Conservation (phyloP, 495 filamentous ascomycete species). For the Podospora pseudoanserina region DNA sequence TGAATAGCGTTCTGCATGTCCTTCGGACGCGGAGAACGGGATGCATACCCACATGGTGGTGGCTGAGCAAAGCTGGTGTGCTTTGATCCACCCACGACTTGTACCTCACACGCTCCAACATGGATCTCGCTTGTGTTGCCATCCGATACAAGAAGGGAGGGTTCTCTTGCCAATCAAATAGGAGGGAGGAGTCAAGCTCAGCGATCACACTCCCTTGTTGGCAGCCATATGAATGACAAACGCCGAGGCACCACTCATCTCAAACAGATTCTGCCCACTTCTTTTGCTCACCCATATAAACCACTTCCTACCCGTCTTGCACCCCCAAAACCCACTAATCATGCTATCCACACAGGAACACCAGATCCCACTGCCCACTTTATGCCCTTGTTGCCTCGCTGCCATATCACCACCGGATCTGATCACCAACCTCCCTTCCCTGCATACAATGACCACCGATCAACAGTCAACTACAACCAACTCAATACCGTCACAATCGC, state of each 20-base stretch:
- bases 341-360: neutral
- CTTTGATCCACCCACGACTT: neutral
- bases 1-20: neutral
- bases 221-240: neutral
- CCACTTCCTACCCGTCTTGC: neutral
- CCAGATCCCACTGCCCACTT: neutral
- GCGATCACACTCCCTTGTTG: neutral
- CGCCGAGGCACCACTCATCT: neutral
- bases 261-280: neutral
- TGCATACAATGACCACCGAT: neutral
- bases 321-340: neutral
- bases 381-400: neutral
- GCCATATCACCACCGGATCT: neutral
- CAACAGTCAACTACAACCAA: neutral
- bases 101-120: neutral
- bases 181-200: constrained; percentile 24
- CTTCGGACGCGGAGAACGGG: neutral
- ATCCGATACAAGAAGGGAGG: neutral
- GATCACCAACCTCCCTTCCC: neutral
- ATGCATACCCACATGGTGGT: neutral
- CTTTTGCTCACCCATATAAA: neutral
- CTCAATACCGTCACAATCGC: neutral
- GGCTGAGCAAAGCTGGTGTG: neutral
- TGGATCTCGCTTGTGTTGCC: neutral
- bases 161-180: constrained; percentile 4